Conservation (phyloP, 441 rosid genomes). For the Adansonia madagascariensis region DNA sequence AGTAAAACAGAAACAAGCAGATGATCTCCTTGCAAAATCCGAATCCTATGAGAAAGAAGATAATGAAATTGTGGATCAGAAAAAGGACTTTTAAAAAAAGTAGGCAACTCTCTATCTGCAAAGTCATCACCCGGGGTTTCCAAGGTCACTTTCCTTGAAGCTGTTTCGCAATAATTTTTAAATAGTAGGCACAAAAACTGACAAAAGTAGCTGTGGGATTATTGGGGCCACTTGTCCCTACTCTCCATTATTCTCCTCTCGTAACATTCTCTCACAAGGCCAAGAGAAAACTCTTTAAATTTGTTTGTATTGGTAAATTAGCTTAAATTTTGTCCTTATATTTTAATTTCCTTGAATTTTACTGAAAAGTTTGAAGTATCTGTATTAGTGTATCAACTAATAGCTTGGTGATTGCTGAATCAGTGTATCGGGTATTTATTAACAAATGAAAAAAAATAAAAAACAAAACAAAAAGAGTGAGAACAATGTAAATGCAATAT, state of each 20-base stretch:
- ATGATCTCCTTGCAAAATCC: neutral
- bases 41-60: neutral
- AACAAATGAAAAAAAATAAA: neutral
- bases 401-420: neutral
- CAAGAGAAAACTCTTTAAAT: neutral
- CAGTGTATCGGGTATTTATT: neutral
- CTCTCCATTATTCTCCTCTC: neutral
- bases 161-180: neutral
- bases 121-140: neutral
- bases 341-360: neutral
- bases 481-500: neutral
- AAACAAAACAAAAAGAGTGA: neutral
- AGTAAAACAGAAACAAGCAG: too few species aligned
- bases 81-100: too few species aligned
- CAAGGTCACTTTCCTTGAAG: conserved; percentile 1
- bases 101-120: neutral
- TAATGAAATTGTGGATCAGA: neutral
- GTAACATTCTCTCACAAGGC: neutral
- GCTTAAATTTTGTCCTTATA: neutral
- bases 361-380: too few species aligned
- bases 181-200: neutral
- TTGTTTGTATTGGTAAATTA: neutral
- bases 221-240: neutral
- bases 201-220: neutral
- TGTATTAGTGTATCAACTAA: too few species aligned